Conservation (phyloP, 2,329 filamentous ascomycete species). For the Pestalotiopsis sp. region DNA sequence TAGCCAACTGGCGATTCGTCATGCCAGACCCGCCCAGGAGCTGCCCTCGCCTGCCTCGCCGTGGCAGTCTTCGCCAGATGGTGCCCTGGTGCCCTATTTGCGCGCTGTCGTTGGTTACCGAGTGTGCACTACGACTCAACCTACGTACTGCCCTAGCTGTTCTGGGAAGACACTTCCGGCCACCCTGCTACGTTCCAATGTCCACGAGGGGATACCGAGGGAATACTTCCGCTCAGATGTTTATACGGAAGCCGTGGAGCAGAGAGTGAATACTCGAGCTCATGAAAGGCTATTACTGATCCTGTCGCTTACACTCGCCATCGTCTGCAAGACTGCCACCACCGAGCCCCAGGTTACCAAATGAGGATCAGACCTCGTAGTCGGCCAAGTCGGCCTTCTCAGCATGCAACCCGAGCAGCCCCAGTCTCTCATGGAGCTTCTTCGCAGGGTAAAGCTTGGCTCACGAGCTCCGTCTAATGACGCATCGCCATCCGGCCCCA, state of each 20-base stretch:
- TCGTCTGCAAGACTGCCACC: background rate
- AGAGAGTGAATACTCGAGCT: background rate
- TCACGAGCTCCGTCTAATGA: slow-evolving; percentile 9
- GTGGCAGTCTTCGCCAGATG: background rate
- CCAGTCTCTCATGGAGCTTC: background rate
- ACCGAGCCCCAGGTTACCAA: background rate
- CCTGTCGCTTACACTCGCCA: background rate
- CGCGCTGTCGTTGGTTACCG: background rate
- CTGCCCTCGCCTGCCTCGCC: background rate
- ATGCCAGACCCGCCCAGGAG: background rate
- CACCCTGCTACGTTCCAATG: background rate
- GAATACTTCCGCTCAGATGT: too few relatives aligned
- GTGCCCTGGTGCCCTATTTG: background rate
- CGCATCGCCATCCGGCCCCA: slow-evolving; percentile 8
- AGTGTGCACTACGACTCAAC: background rate
- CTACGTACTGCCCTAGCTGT: background rate
- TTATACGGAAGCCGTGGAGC: background rate
- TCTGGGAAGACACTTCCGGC: background rate
- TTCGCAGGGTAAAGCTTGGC: slow-evolving; percentile 7
- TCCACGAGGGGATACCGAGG: too few relatives aligned
- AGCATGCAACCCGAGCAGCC: background rate
- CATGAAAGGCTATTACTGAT: background rate
- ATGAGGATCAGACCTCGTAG: background rate
- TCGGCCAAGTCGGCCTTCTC: background rate
- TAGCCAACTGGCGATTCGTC: background rate